Percentiles rank a stretch among this genome's conserved stretches.
phyloP scores from a whole-genome alignment of 1,139 yeast genomes.

The Diutina neorugosa region DNA sequence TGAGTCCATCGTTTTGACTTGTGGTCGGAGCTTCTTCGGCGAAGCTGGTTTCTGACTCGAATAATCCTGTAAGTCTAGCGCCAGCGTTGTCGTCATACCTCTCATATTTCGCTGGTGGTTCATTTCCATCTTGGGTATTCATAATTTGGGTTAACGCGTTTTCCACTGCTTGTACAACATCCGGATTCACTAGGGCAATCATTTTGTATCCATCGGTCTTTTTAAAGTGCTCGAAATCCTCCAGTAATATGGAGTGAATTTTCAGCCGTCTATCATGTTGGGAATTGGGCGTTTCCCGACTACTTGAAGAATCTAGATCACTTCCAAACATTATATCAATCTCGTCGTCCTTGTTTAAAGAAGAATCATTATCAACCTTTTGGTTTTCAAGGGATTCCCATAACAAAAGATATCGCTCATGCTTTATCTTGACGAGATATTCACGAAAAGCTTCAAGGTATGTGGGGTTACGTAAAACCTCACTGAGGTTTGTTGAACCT shows the following conservation, averaged over 20 bases:
- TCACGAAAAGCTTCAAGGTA: conserved; percentile 6
- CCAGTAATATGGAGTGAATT: conserved; percentile 45
- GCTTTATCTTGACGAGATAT: conserved; percentile 6
- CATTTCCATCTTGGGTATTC: conserved; percentile 8
- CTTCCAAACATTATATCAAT: neutral
- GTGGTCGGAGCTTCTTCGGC: neutral
- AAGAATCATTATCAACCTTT: conserved; percentile 8
- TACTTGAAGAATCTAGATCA: neutral
- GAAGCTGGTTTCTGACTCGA: neutral
- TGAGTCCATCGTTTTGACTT: conserved; percentile 8
- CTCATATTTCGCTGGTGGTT: conserved; percentile 5
- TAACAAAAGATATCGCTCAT: conserved; percentile 34
- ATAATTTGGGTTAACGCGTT: conserved; percentile 59
- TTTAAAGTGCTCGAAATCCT: conserved; percentile 34
- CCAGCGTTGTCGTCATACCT: conserved; percentile 14
- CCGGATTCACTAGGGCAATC: neutral
- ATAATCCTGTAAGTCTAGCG: conserved; percentile 14
- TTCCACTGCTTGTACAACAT: conserved; percentile 27
- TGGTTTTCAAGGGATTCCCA: conserved; percentile 57
- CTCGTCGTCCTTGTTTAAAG: neutral
- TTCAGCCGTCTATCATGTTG: conserved; percentile 39
- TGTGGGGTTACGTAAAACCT: conserved; percentile 5
- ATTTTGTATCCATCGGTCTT: conserved; percentile 10
- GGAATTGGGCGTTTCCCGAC: conserved; percentile 1
- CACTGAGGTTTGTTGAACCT: conserved; percentile 4